phyloP scores from a whole-genome alignment of 805 yeast genomes.

The Clavispora santaluciae region DNA sequence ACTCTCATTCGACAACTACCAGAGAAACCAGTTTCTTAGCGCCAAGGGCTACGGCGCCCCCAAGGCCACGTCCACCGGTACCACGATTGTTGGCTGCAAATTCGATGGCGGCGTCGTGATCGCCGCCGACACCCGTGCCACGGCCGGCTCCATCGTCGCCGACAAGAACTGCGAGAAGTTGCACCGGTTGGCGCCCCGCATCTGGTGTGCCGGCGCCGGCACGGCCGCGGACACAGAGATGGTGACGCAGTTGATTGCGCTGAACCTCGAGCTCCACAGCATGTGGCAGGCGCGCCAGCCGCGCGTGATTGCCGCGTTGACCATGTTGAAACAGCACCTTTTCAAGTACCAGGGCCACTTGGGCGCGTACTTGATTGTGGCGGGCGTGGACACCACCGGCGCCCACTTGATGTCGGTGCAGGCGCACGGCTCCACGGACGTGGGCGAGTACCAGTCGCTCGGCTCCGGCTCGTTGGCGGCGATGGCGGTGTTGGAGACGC shows the following conservation, averaged over 20 bases:
- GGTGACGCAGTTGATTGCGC: slow-evolving; percentile 89
- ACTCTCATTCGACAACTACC: slow-evolving; percentile 86
- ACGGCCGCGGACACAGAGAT: slow-evolving; percentile 99
- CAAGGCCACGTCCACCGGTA: slow-evolving; percentile 94
- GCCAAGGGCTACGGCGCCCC: slow-evolving; percentile 74
- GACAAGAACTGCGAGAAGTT: slow-evolving; percentile 97
- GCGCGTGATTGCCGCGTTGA: slow-evolving; percentile 88
- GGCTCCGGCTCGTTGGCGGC: slow-evolving; percentile 99
- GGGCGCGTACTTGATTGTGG: slow-evolving; percentile 97
- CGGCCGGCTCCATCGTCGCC: slow-evolving; percentile 94
- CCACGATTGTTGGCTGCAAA: slow-evolving; percentile 97
- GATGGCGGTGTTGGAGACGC: slow-evolving; percentile 91
- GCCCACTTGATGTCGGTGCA: slow-evolving; percentile 89
- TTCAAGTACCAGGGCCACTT: slow-evolving; percentile 96
- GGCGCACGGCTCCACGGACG: slow-evolving; percentile 97
- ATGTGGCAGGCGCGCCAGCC: slow-evolving; percentile 82
- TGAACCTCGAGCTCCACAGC: slow-evolving; percentile 87
- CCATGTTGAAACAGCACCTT: slow-evolving; percentile 89
- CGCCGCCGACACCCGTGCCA: slow-evolving; percentile 98
- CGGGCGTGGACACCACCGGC: slow-evolving; percentile 96
- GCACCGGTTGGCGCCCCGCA: slow-evolving; percentile 82
- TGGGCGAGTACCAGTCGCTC: slow-evolving; percentile 85
- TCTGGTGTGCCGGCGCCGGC: slow-evolving; percentile 99
- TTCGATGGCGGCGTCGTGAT: slow-evolving; percentile 92
- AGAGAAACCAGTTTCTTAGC: slow-evolving; percentile 75